Evolutionary conservation across 139 green algal species (phyloP).

Genomic region (Klebsormidium nitens): DNA sequence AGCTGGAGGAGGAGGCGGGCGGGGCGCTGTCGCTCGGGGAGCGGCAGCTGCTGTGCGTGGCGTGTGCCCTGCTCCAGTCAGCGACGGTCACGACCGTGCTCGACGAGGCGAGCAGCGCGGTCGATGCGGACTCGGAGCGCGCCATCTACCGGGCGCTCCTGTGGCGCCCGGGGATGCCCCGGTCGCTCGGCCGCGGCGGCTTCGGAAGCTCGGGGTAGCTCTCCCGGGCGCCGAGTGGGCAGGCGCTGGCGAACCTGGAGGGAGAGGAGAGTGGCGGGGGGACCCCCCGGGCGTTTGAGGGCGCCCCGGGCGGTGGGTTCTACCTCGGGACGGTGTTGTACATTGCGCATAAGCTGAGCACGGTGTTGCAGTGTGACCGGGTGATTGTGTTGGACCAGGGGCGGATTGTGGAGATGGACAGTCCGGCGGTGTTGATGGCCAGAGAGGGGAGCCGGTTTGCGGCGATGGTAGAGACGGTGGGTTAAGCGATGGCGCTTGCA

Average conservation of each 20-base stretch:
- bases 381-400: slow-evolving; percentile 52
- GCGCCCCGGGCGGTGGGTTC: no score
- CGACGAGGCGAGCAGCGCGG: slow-evolving; percentile 85
- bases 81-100: no score
- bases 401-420: slow-evolving; percentile 50
- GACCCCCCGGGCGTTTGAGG: no score
- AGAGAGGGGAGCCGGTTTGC: slow-evolving; percentile 7
- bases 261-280: no score
- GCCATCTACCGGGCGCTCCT: slow-evolving; percentile 67
- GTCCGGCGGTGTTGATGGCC: slow-evolving; percentile 45
- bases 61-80: slow-evolving; percentile 80
- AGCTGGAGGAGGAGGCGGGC: no score
- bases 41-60: slow-evolving; percentile 89
- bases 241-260: no score
- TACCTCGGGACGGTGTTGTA: slow-evolving; percentile 59
- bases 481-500: no score
- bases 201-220: no score
- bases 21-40: slow-evolving; percentile 79
- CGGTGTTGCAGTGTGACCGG: slow-evolving; percentile 66
- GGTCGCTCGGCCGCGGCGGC: no score
- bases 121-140: slow-evolving; percentile 82
- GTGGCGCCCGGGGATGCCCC: no score
- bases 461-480: no score
- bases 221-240: no score
- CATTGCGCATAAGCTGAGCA: slow-evolving; percentile 71